Base-by-base conservation (phyloP, 441 rosid species). In the Francoa sonchifolia region DNA sequence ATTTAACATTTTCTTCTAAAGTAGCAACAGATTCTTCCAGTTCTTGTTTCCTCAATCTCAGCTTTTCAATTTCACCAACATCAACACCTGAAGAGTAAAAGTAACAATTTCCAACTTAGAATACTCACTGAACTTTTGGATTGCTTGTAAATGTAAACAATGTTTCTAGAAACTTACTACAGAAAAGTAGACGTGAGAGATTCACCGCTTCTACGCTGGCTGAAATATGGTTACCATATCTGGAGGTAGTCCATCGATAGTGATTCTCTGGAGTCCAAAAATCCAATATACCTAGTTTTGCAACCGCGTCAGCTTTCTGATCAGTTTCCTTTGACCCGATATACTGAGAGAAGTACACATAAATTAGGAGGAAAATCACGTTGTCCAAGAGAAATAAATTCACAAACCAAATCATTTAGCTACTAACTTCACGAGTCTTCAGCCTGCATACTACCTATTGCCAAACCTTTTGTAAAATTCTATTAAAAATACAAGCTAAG, bases 241-340 rank as follows among this genome's bases (percentile, higher is more conserved):
- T 74, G 37, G 98, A 90, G 42, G 53, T 41, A 45, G 78, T 57
- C 98, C 98, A 90, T 21, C 78, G 61, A 53, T 85, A 90, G 59
- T 90, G 96, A 71, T 71, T 82, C 42, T 82, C 93, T n/a, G 95
- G 96, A 28, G 98, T 85, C 96, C 96, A 90, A 58, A 85, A 80
- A 70, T 90, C 96, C n/a, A 37, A 57, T 42, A 90, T 43, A 25
- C 78, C 72, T 71, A 77, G 46, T 48, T 61, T 73, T 14, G 79
- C 65, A 40, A 78, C 87, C 58, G 74, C 73, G 53, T 82, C 87
- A 54, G 96, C 98, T 52, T 61, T 79, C 76, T 64, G 71, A 72
- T 79, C 96, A 30, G 98, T 75, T 65, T 71, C 78, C 48, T 61
- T 66, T 0, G 93, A 71, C 40, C 98, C 98, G 63, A 90, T 79